Percentiles rank a stretch among this genome's conserved stretches.
phyloP scores from a whole-genome alignment of 2,329 filamentous ascomycete genomes.

The Grosmannia clavigera region DNA sequence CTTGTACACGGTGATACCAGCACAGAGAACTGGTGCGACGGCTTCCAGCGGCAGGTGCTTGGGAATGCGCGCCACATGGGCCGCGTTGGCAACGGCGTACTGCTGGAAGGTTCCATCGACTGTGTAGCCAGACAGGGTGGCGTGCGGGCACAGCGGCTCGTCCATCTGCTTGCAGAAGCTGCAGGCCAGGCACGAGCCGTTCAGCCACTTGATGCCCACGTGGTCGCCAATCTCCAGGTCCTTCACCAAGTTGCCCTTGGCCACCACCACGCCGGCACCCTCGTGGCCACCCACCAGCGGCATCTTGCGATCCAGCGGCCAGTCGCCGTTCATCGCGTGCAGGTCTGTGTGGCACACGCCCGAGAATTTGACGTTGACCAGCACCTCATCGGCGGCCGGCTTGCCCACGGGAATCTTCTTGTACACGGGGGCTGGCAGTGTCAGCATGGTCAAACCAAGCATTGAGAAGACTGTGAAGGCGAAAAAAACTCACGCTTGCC shows the following conservation, averaged over 20 bases:
- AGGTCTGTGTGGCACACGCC: slow-evolving; percentile 21
- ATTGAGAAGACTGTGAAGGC: not conserved
- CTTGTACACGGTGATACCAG: slow-evolving; percentile 33
- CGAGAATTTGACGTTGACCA: slow-evolving; percentile 21
- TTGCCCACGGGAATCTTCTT: slow-evolving; percentile 64
- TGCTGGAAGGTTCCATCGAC: slow-evolving; percentile 91
- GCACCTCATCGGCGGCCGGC: slow-evolving; percentile 24
- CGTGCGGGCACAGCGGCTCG: slow-evolving; percentile 69
- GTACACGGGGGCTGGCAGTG: slow-evolving; percentile 45
- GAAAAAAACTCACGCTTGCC: slow-evolving; percentile 48
- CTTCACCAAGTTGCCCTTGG: slow-evolving; percentile 59
- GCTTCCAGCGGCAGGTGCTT: slow-evolving; percentile 65
- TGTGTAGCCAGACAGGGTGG: slow-evolving; percentile 76
- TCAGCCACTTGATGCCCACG: slow-evolving; percentile 88
- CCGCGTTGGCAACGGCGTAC: slow-evolving; percentile 78
- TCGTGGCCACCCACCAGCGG: slow-evolving; percentile 47
- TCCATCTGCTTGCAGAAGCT: slow-evolving; percentile 70
- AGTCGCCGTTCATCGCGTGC: slow-evolving; percentile 15
- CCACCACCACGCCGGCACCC: slow-evolving; percentile 75
- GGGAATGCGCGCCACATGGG: slow-evolving; percentile 71
- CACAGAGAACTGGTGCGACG: slow-evolving; percentile 41
- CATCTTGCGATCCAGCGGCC: slow-evolving; percentile 17
- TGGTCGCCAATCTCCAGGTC: slow-evolving; percentile 74
- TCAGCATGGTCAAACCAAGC: not conserved
- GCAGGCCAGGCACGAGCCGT: slow-evolving; percentile 74